phyloP scores from a whole-genome alignment of 768 basidiomycete genomes.

The Podaxis mareebaensis region DNA sequence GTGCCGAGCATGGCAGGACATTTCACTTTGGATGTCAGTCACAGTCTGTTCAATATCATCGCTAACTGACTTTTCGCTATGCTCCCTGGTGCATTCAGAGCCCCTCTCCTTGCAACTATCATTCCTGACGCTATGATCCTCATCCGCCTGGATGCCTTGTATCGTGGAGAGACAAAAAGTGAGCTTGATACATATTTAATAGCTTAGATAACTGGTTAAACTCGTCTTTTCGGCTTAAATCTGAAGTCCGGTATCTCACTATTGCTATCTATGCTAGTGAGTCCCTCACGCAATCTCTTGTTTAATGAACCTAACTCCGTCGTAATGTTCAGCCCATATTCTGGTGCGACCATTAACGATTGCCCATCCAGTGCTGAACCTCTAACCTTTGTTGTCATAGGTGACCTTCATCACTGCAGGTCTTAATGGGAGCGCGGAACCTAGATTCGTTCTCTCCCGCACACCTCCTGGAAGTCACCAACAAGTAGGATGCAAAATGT shows the following conservation, averaged over 20 bases:
- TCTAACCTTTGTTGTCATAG: not conserved
- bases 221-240: not conserved
- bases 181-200: not conserved
- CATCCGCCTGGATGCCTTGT: not conserved
- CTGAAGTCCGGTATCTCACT: not conserved
- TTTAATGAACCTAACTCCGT: not conserved
- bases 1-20: not conserved
- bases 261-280: not conserved
- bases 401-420: not conserved
- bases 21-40: not conserved
- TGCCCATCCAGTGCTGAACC: not conserved
- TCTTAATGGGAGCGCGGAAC: not conserved
- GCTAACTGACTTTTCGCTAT: no score
- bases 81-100: not conserved
- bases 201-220: not conserved
- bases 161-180: not conserved
- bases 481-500: not conserved
- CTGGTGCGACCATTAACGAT: not conserved
- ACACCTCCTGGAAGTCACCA: not conserved
- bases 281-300: not conserved
- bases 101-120: not conserved
- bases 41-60: not conserved
- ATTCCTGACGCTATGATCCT: not conserved
- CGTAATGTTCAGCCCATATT: not conserved
- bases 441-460: not conserved